Conservation (phyloP, 176 grass and related monocot species). For the Carex pumila region DNA sequence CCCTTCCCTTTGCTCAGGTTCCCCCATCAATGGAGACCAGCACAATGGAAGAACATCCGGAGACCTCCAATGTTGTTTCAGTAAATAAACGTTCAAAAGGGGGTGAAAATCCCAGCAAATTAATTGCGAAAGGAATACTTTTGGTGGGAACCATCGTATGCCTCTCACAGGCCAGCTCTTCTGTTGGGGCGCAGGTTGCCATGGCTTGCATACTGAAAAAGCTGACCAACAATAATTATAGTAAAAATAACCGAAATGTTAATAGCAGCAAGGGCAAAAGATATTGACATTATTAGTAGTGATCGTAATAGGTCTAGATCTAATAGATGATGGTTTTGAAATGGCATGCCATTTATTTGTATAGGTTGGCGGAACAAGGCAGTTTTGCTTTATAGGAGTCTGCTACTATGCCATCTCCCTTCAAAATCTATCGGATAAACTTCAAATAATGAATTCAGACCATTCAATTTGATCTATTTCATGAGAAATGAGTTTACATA, state of each 20-base stretch:
- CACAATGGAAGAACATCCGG: not conserved
- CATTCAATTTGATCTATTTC: no score
- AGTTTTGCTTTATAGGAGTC: not conserved
- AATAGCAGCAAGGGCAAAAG: not conserved
- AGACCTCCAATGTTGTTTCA: conserved; percentile 21
- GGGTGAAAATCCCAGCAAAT: conserved; percentile 34
- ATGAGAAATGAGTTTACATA: no score
- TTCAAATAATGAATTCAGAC: no score
- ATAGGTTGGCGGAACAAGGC: not conserved
- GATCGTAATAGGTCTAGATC: not conserved
- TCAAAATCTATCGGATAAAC: no score
- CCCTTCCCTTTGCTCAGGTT: conserved; percentile 11
- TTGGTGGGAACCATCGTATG: conserved; percentile 66
- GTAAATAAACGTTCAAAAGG: conserved; percentile 20
- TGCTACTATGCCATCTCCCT: no score
- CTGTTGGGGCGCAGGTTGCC: conserved; percentile 62
- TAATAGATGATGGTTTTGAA: not conserved
- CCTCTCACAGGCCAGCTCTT: conserved; percentile 57
- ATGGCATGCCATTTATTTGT: not conserved
- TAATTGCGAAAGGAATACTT: conserved; percentile 57
- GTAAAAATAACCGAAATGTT: not conserved
- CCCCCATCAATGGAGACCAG: conserved; percentile 18
- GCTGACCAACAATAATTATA: conserved; percentile 15
- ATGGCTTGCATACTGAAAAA: conserved; percentile 84
- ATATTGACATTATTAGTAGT: not conserved